Conservation (phyloP, 139 green algal species). For the Nannochloris sp. region DNA sequence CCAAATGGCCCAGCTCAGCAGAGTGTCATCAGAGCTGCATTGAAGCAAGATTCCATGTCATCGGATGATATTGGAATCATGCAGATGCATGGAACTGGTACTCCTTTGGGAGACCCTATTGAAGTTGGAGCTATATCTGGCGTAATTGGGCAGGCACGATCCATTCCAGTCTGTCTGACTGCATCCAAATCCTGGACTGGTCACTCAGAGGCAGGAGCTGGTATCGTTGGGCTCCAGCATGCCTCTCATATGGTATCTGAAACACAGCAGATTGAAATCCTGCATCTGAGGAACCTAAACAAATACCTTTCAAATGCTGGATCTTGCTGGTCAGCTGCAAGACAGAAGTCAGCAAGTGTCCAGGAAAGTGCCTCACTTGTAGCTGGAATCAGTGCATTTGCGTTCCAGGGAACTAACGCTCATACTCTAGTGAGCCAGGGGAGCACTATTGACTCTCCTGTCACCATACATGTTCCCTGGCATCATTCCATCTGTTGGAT, state of each 20-base stretch:
- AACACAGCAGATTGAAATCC: conserved; percentile 12
- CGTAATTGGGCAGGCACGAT: conserved; percentile 12
- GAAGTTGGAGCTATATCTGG: conserved; percentile 26
- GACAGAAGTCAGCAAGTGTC: not conserved
- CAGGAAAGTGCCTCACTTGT: conserved; percentile 10
- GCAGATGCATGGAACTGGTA: conserved; percentile 45
- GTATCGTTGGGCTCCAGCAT: conserved; percentile 28
- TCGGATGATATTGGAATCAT: conserved; percentile 8
- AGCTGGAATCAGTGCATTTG: conserved; percentile 28
- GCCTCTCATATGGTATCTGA: conserved; percentile 6
- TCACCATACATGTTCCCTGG: not conserved
- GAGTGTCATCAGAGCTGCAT: conserved; percentile 27
- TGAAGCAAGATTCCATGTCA: conserved; percentile 2
- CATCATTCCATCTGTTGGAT: not conserved
- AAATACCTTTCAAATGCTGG: conserved; percentile 28
- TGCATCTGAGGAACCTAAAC: conserved; percentile 52
- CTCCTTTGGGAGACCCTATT: conserved; percentile 38
- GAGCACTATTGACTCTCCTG: not conserved
- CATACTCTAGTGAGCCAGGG: conserved; percentile 8
- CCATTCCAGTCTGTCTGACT: conserved; percentile 29
- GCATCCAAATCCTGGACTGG: conserved; percentile 40
- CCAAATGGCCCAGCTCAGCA: conserved; percentile 54
- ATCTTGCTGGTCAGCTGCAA: not conserved
- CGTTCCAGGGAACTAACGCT: conserved; percentile 37
- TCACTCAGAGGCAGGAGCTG: conserved; percentile 38